Base-by-base conservation (phyloP, 1,284 basidiomycete species). In the Microbotryum intermedium region DNA sequence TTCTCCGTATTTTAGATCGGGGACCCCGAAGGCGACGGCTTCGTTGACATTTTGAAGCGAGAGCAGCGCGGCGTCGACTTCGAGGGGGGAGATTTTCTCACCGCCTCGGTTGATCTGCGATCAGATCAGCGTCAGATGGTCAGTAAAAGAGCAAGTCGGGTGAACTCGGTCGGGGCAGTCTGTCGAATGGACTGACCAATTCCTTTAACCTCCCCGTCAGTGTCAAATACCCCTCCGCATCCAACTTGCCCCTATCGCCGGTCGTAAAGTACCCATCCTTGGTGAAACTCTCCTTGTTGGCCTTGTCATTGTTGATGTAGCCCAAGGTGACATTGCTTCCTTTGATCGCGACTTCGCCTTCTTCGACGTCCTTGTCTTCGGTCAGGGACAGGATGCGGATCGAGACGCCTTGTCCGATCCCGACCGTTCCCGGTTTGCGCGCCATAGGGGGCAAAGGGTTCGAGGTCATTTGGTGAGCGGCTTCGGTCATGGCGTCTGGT, bases 11-110 rank as follows among this genome's bases (percentile, higher is more conserved):
- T 64, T 68, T 53, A 59, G 52, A 61, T 76, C 72, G 2, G 74
- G 74, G 30, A 75, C 71, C 10, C 68, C 72, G 57, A 76, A 81
- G 75, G 61, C 66, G 1, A 76, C 74, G 5, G 81, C 81, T 50
- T 84, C 83, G 20, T 70, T 70, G 20, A 84, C 77, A 30, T 78
- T 79, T 2, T 73, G 64, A n/a, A 81, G 71, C 2, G 72, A 68
- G 4, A 77, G 72, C 16, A 86, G 69, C 0, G 79, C 79, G 1
- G 74, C 71, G 64, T 81, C 77, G 20, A 84, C 73, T 73, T 86
- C 83, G 63, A 85, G 81, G 1, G 84, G 84, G 7, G 81, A 82
- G 60, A 85, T 81, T 64, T 85, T 84, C 71, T 86, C 84, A 72
- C 47, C 74, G 64, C 61, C 74, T 71, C 50, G 44, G 39, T 59